Evolutionary conservation across 139 green algal species (phyloP).

Genomic region (Chlorella vulgaris): DNA sequence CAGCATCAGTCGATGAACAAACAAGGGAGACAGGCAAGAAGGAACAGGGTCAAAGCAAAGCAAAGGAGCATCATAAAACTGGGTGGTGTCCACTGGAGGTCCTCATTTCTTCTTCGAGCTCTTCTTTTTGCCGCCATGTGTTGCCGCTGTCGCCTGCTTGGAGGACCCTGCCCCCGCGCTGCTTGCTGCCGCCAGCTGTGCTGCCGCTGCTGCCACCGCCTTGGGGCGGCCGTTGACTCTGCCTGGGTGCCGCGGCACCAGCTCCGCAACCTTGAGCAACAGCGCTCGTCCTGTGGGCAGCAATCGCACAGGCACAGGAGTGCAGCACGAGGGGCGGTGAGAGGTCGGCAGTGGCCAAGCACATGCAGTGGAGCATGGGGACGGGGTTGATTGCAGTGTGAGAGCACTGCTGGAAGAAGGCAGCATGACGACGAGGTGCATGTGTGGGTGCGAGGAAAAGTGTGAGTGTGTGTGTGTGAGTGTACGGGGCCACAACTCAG

Average conservation of each 20-base stretch:
- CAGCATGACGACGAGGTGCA: background rate
- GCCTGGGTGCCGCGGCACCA: constrained; percentile 49
- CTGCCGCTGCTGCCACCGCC: constrained; percentile 12
- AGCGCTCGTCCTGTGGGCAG: constrained; percentile 25
- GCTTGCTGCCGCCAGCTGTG: constrained; percentile 4
- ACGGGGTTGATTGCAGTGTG: too few species aligned
- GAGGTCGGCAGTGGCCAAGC: too few species aligned
- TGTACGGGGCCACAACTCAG: constrained; percentile 14
- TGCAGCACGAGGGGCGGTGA: too few species aligned
- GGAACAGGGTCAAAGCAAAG: too few species aligned
- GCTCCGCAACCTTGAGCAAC: constrained; percentile 49
- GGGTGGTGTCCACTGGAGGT: too few species aligned
- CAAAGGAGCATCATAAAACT: too few species aligned
- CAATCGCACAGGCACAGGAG: too few species aligned
- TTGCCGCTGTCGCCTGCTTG: background rate
- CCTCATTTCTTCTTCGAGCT: constrained; percentile 38
- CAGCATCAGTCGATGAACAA: too few species aligned
- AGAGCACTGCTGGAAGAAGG: background rate
- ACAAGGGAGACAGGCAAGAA: background rate
- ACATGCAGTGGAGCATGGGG: too few species aligned
- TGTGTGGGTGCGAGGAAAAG: background rate
- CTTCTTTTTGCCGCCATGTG: constrained; percentile 46
- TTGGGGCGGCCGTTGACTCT: constrained; percentile 39
- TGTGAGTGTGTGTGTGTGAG: background rate
- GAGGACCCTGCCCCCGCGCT: background rate